Percentiles rank a stretch among this genome's conserved stretches.
Evolutionary conservation across 345 rosid species (phyloP).

Genomic region (Odontarrhena argentea): DNA sequence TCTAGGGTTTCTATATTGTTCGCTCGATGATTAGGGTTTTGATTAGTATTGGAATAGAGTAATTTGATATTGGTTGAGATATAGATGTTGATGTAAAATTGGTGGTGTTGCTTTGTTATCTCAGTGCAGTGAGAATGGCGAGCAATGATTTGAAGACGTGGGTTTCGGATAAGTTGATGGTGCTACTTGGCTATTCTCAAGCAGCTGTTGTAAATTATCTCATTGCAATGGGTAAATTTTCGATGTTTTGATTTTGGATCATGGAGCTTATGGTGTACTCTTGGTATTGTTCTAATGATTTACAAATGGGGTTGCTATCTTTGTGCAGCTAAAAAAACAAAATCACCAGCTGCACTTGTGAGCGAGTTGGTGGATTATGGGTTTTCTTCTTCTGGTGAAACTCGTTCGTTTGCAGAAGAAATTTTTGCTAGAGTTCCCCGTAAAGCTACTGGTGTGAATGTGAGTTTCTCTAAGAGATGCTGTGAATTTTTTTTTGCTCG

Average conservation of each 20-base stretch:
- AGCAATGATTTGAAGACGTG: conserved; percentile 61
- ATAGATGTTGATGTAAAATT: not conserved
- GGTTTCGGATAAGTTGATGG: conserved; percentile 83
- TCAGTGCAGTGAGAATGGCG: conserved; percentile 54
- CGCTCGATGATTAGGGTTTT: conserved; percentile 13
- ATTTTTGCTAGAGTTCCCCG: conserved; percentile 62
- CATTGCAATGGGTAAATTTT: conserved; percentile 65
- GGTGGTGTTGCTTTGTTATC: conserved; percentile 8
- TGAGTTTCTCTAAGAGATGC: conserved; percentile 42
- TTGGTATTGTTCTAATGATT: not conserved
- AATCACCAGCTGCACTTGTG: conserved; percentile 60
- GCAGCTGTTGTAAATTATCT: conserved; percentile 69
- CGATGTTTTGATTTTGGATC: conserved; percentile 8
- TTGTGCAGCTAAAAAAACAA: conserved; percentile 68
- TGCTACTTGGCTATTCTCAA: conserved; percentile 75
- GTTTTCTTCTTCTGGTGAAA: conserved; percentile 55
- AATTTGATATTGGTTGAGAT: not conserved
- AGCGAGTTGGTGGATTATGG: conserved; percentile 56
- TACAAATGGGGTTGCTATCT: not conserved
- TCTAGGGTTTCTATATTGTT: conserved; percentile 36
- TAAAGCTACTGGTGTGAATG: conserved; percentile 51
- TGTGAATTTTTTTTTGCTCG: not conserved
- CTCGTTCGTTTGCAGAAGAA: conserved; percentile 59
- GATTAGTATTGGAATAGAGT: not conserved
- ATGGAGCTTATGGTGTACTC: conserved; percentile 21